These are phyloP conservation scores for Fusarium tuaranense DNA, from an alignment of 2,329 filamentous ascomycete genomes.

Conservation along the genomic window DNA sequence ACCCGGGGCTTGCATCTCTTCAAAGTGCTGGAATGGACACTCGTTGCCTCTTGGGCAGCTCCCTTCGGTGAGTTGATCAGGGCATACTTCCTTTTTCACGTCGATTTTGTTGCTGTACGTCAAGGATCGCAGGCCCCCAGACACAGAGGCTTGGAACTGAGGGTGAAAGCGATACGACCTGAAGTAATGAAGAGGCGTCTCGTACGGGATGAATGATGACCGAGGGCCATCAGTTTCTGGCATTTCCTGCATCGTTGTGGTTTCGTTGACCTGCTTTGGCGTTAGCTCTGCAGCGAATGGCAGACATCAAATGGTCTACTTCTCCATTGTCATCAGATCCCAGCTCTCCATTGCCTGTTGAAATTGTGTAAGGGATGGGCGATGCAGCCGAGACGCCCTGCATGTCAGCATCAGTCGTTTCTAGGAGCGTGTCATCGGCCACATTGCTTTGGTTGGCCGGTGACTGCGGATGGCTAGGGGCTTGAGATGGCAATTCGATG, in stretches of 20 bases:
- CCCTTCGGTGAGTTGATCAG: constrained; percentile 76
- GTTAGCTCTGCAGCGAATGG: constrained; percentile 32
- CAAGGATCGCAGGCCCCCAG: constrained; percentile 85
- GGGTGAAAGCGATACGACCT: constrained; percentile 93
- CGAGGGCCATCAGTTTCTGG: constrained; percentile 10
- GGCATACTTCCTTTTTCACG: constrained; percentile 78
- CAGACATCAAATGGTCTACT: constrained; percentile 54
- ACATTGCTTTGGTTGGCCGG: constrained; percentile 24
- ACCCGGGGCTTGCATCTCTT: constrained; percentile 53
- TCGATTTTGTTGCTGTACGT: constrained; percentile 96
- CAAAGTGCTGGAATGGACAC: constrained; percentile 85
- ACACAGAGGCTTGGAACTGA: constrained; percentile 74
- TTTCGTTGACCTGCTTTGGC: constrained; percentile 30
- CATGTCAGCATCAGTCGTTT: constrained; percentile 45
- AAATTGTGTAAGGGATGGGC: constrained; percentile 47
- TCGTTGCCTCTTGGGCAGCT: constrained; percentile 76
- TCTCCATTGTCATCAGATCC: constrained; percentile 51
- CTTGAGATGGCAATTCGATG: constrained; percentile 25
- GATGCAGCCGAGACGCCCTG: constrained; percentile 38
- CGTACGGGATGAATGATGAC: constrained; percentile 70
- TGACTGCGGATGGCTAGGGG: constrained; percentile 8
- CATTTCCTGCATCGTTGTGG: neutral
- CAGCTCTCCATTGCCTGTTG: constrained; percentile 42
- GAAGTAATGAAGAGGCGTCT: constrained; percentile 85
- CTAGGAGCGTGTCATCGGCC: constrained; percentile 35